phyloP scores from a whole-genome alignment of 768 basidiomycete genomes.

The Guyanaporus albipodus region DNA sequence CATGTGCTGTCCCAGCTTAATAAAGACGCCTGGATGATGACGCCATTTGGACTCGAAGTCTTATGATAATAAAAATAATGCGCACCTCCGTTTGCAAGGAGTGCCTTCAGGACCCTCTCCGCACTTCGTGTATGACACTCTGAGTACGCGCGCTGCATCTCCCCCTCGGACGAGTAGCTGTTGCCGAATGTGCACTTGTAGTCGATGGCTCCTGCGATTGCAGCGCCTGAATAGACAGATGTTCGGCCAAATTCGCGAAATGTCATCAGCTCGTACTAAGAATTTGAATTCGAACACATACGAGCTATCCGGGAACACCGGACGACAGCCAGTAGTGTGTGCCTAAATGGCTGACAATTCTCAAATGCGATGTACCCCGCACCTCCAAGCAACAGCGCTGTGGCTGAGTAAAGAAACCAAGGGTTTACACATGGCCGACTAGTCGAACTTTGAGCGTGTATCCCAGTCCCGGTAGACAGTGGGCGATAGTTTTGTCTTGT shows the following conservation, averaged over 20 bases:
- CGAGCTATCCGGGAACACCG: slow-evolving; percentile 80
- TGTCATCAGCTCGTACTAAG: slow-evolving; percentile 21
- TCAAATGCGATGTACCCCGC: slow-evolving; percentile 53
- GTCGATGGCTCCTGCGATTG: slow-evolving; percentile 60
- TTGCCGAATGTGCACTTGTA: slow-evolving; percentile 66
- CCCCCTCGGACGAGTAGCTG: slow-evolving; percentile 47
- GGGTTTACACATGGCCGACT: slow-evolving; percentile 9
- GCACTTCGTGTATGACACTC: slow-evolving; percentile 85
- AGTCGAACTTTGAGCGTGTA: neutral
- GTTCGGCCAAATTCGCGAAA: neutral
- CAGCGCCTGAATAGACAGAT: slow-evolving; percentile 44
- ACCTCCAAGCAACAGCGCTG: slow-evolving; percentile 29
- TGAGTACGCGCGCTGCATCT: slow-evolving; percentile 54
- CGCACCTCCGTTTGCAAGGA: slow-evolving; percentile 84
- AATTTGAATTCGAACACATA: slow-evolving; percentile 32
- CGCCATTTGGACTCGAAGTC: neutral
- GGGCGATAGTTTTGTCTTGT: slow-evolving; percentile 6
- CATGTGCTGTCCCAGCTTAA: slow-evolving; percentile 88
- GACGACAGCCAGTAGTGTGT: slow-evolving; percentile 65
- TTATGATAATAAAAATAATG: slow-evolving; percentile 4
- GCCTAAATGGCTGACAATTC: slow-evolving; percentile 67
- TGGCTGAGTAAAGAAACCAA: slow-evolving; percentile 26
- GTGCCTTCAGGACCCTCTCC: slow-evolving; percentile 68
- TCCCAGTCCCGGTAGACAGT: slow-evolving; percentile 10
- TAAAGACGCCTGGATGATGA: slow-evolving; percentile 60